Conservation (phyloP, 2,329 filamentous ascomycete genomes). For the Cladosporium austrohemisphaericum region DNA sequence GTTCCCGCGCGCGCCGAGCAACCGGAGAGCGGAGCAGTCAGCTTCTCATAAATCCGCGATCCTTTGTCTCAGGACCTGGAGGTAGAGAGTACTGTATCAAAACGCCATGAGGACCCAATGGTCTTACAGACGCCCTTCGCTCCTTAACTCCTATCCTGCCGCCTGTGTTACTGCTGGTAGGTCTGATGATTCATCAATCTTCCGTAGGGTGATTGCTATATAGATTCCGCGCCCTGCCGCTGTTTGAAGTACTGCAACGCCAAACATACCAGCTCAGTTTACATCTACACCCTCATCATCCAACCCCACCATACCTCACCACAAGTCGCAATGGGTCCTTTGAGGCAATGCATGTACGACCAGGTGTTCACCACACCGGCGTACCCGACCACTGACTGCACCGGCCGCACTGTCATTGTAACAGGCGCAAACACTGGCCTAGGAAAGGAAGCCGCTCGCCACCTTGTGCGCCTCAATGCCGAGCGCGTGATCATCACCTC, state of each 20-base stretch:
- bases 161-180: slow-evolving; percentile 1
- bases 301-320: not conserved
- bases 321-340: not conserved
- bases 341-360: slow-evolving; percentile 14
- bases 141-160: slow-evolving; percentile 5
- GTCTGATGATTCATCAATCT: not conserved
- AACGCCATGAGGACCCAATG: too few relatives aligned
- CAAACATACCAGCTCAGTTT: not conserved
- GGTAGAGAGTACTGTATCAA: too few relatives aligned
- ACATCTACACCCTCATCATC: not conserved
- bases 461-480: slow-evolving; percentile 40
- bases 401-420: slow-evolving; percentile 43
- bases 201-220: not conserved
- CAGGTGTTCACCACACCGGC: slow-evolving; percentile 18
- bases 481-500: slow-evolving; percentile 45
- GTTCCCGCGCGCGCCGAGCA: too few relatives aligned
- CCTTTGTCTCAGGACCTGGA: too few relatives aligned
- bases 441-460: slow-evolving; percentile 44
- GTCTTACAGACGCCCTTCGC: too few relatives aligned
- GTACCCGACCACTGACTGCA: slow-evolving; percentile 14
- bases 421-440: slow-evolving; percentile 49
- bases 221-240: too few relatives aligned
- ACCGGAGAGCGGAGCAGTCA: too few relatives aligned
- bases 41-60: too few relatives aligned
- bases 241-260: too few relatives aligned